Evolutionary conservation across 306 rosid species (phyloP), one percentile per base, ranked within the genome.

Genomic region (Cucurbita ficifolia): DNA sequence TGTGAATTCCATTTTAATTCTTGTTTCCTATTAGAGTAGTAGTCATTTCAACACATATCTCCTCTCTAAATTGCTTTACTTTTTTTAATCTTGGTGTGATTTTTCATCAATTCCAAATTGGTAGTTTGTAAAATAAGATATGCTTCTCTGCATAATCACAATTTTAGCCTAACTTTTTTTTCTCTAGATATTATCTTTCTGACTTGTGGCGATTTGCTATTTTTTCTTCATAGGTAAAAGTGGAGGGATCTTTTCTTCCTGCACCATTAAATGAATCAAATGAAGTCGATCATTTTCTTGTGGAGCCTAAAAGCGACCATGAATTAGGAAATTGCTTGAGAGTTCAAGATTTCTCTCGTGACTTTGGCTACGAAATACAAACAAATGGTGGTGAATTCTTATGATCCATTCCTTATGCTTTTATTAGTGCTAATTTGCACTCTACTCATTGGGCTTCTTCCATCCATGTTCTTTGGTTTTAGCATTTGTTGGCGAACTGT

Each of bases 211-310:
- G 18, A 33, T 35, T 62, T 46, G 74, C 46, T 74, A 57, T 65
- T 73, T 75, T 38, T 7, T 77, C 50, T 72, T 65, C 72, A 49
- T 68, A 86, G 92, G 88, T 83, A 35, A 89, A 82, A 78, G 83
- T 83, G 79, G 92, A 86, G 21, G 90, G 77, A 59, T 78, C 90
- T 50, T 84, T 78, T 75, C 82, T 72, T 76, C 82, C 92, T 80
- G 49, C 78, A 24, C 71, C 85, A 74, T 78, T 85, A 64, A 89
- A 89, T 76, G 97, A 84, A 73, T 78, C 70, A 39, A 76, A 58
- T 78, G 89, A 81, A 74, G 82, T 86, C 60, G 88, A 86, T 67
- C 90, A 84, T 79, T 82, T 84, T 75, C 86, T 82, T 62, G 86
- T 82, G 62, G 93, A 87, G 74, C 90, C 89, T 40, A 85, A 82